Percentiles rank a stretch among this genome's conserved stretches.
These are phyloP conservation scores for Phytopythium sindhum DNA, from an alignment of 352 stramenopile species.

Conservation along the genomic window DNA sequence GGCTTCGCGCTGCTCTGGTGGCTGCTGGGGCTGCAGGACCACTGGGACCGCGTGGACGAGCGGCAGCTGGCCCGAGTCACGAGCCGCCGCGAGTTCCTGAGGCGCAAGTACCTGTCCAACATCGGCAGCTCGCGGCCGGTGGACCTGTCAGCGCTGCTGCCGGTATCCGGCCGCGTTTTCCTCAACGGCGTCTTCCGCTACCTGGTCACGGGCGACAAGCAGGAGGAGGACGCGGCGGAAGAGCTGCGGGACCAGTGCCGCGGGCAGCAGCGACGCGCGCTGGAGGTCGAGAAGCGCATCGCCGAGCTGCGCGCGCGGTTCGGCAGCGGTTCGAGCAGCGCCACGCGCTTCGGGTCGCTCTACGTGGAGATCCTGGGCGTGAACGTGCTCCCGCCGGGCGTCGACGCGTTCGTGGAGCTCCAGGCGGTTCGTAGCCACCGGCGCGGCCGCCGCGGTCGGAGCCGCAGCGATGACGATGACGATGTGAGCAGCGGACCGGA, in stretches of 20 bases:
- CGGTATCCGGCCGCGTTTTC: constrained; percentile 53
- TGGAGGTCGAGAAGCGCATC: constrained; percentile 45
- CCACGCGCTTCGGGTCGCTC: constrained; percentile 30
- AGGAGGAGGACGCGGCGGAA: constrained; percentile 64
- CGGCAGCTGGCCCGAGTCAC: constrained; percentile 19
- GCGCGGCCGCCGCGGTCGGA: background rate
- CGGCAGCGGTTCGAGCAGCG: background rate
- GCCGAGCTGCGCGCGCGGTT: constrained; percentile 20
- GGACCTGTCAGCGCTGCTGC: constrained; percentile 14
- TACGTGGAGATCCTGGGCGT: constrained; percentile 56
- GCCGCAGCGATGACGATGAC: background rate
- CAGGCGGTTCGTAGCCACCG: background rate
- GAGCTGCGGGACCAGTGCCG: constrained; percentile 64
- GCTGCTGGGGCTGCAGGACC: constrained; percentile 27
- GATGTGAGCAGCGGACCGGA: background rate
- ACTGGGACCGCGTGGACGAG: constrained; percentile 28
- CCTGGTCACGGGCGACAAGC: constrained; percentile 63
- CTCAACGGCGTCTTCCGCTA: constrained; percentile 71
- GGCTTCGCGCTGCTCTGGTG: constrained; percentile 32
- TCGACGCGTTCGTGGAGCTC: constrained; percentile 24
- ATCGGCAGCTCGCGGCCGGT: constrained; percentile 13
- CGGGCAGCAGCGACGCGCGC: constrained; percentile 26
- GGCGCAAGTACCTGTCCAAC: constrained; percentile 64
- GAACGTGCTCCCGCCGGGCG: constrained; percentile 65
- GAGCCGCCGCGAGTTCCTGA: constrained; percentile 33